These are phyloP conservation scores for Antitrichia curtipendula DNA, from an alignment of 225 moss, liverwort and hornwort genomes.

Conservation along the genomic window DNA sequence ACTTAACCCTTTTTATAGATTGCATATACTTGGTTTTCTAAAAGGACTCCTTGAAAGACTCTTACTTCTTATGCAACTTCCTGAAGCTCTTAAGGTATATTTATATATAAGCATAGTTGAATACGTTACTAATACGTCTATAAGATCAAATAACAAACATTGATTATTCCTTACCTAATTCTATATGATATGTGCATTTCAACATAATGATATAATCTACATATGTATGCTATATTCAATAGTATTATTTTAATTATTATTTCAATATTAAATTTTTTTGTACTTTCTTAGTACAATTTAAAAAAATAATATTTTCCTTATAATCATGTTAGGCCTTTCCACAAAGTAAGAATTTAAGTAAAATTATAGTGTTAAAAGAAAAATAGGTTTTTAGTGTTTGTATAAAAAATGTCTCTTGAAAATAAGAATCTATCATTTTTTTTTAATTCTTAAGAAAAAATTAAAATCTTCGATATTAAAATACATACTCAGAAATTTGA, in stretches of 20 bases:
- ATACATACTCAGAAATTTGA: background rate
- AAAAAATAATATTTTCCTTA: no score
- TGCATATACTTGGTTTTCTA: conserved; percentile 46
- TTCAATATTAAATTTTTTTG: no score
- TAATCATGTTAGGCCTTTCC: background rate
- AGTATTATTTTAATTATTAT: no score
- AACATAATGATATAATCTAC: background rate
- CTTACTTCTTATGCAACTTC: conserved; percentile 37
- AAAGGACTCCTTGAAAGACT: conserved; percentile 48
- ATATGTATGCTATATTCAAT: no score
- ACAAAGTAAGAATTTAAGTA: background rate
- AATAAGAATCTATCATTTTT: no score
- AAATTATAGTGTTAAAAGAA: background rate
- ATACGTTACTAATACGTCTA: background rate
- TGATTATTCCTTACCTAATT: background rate
- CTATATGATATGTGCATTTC: background rate
- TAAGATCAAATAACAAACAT: background rate
- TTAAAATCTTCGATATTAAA: background rate
- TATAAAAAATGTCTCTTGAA: no score
- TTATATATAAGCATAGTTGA: background rate
- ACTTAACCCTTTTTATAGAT: background rate
- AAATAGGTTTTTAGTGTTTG: no score
- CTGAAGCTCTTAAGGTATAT: conserved; percentile 23
- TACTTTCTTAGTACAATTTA: background rate
- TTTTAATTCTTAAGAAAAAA: background rate